A percentile compares a stretch with the other conserved stretches of the same genome.
Evolutionary conservation across 805 yeast species (phyloP).

Genomic region (Komagataella pseudopastoris): DNA sequence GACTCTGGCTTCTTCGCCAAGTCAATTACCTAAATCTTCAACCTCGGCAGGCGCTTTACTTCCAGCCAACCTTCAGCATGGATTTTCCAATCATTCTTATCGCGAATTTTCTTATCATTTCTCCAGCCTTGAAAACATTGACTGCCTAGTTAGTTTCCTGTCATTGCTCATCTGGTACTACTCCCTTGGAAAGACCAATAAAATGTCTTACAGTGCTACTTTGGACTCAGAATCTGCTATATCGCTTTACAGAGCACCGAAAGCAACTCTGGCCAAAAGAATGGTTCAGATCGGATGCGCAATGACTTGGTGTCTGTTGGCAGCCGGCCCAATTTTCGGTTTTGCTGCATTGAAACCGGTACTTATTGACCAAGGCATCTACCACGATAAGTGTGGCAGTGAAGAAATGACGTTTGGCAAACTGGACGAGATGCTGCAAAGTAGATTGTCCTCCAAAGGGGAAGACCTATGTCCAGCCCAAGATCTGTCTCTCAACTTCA

Average conservation of each 20-base stretch:
- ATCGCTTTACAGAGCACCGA: background rate
- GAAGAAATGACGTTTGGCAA: constrained; percentile 4
- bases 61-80: too few relatives aligned
- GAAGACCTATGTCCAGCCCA: constrained; percentile 45
- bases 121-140: background rate
- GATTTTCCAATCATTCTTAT: background rate
- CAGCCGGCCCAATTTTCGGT: constrained; percentile 48
- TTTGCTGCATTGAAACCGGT: constrained; percentile 48
- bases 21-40: too few relatives aligned
- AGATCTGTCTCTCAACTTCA: constrained; percentile 66
- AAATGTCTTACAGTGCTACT: background rate
- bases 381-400: constrained; percentile 25
- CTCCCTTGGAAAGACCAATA: background rate
- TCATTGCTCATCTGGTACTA: background rate
- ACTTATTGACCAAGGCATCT: constrained; percentile 32
- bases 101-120: background rate
- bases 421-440: constrained; percentile 1
- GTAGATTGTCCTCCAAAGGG: constrained; percentile 4
- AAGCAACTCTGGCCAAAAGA: constrained; percentile 10
- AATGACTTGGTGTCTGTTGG: constrained; percentile 37
- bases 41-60: too few relatives aligned
- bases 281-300: constrained; percentile 33
- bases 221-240: background rate
- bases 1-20: too few relatives aligned
- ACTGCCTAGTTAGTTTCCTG: background rate